phyloP scores from a whole-genome alignment of 2,329 filamentous ascomycete species.

The Verticillium albo-atrum region DNA sequence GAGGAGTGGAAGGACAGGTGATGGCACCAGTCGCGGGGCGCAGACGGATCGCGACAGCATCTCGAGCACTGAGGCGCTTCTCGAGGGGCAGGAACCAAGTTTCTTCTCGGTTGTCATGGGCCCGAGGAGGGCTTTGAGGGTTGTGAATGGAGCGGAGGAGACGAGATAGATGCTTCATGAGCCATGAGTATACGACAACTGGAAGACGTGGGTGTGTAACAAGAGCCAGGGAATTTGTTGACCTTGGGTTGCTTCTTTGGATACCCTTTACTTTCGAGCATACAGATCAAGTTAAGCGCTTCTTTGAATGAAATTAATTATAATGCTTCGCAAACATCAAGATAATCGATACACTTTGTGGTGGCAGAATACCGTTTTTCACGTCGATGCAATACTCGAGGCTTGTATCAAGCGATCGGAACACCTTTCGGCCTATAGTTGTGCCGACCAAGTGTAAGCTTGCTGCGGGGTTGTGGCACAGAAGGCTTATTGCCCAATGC shows the following conservation, averaged over 20 bases:
- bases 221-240: neutral
- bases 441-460: too few relatives aligned
- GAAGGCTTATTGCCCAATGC: too few relatives aligned
- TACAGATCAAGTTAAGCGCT: neutral
- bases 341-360: too few relatives aligned
- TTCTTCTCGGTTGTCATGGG: constrained; percentile 68
- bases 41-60: constrained; percentile 20
- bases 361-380: too few relatives aligned
- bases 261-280: neutral
- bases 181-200: neutral
- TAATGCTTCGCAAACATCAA: too few relatives aligned
- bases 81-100: constrained; percentile 61
- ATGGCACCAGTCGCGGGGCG: constrained; percentile 16
- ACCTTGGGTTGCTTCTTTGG: neutral
- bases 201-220: neutral
- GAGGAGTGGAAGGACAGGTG: constrained; percentile 8
- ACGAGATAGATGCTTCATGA: neutral
- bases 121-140: constrained; percentile 62
- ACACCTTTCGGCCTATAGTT: too few relatives aligned
- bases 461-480: too few relatives aligned
- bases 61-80: constrained; percentile 48
- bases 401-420: too few relatives aligned
- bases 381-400: too few relatives aligned
- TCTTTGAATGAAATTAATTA: neutral
- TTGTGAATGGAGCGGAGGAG: constrained; percentile 53